phyloP scores from a whole-genome alignment of 805 yeast species.

The Pichia nanzhaoensis region DNA sequence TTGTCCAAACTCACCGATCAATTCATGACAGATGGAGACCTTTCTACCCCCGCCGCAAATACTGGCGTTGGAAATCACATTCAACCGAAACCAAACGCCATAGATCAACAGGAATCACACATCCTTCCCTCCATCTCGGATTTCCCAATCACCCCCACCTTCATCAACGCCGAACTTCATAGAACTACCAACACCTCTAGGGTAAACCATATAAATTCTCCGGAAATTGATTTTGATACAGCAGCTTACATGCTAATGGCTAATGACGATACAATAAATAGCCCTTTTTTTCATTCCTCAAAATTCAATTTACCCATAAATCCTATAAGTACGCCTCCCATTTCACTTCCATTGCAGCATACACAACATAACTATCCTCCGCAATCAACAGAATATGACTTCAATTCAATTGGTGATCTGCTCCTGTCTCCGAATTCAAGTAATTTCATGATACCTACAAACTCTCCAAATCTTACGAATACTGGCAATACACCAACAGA shows the following conservation, averaged over 20 bases:
- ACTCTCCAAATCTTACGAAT: neutral
- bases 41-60: too few species aligned
- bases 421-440: constrained; percentile 8
- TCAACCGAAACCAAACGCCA: too few species aligned
- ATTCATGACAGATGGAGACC: too few species aligned
- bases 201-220: neutral
- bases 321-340: too few species aligned
- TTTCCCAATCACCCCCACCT: constrained; percentile 1
- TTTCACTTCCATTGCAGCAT: neutral
- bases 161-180: neutral
- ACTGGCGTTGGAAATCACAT: too few species aligned
- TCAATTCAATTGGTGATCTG: constrained; percentile 10
- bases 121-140: neutral
- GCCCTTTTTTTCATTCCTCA: neutral
- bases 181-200: too few species aligned
- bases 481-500: too few species aligned
- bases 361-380: neutral
- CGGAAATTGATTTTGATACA: constrained; percentile 32
- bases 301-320: too few species aligned
- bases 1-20: too few species aligned
- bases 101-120: too few species aligned
- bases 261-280: neutral
- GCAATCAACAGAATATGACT: constrained; percentile 1
- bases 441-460: neutral
- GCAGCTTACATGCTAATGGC: constrained; percentile 33